phyloP scores from a whole-genome alignment of 129 eudicot species.

The Lactuca sativa region DNA sequence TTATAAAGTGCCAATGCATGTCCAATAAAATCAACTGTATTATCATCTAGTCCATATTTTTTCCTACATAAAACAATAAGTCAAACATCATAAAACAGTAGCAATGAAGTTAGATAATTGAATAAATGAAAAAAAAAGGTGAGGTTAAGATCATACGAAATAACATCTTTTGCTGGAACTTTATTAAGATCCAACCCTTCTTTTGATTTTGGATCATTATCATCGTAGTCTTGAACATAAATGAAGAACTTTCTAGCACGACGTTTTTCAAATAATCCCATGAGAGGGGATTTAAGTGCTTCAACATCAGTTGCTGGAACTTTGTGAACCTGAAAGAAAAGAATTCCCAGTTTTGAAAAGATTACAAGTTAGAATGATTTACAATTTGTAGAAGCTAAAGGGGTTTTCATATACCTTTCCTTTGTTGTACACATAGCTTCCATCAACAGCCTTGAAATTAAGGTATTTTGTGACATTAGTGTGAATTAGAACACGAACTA shows the following conservation, averaged over 20 bases:
- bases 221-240: conserved; percentile 63
- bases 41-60: conserved; percentile 63
- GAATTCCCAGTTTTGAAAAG: neutral
- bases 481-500: conserved; percentile 72
- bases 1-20: conserved; percentile 70
- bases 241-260: conserved; percentile 70
- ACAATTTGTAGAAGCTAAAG: neutral
- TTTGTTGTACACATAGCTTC: conserved; percentile 73
- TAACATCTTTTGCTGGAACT: conserved; percentile 69
- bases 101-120: neutral
- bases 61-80: conserved; percentile 36
- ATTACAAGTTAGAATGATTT: too few species aligned
- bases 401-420: conserved; percentile 43
- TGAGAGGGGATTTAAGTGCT: conserved; percentile 66
- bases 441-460: conserved; percentile 73
- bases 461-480: conserved; percentile 69
- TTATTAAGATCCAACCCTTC: conserved; percentile 62
- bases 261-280: conserved; percentile 69
- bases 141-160: conserved; percentile 47
- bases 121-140: neutral
- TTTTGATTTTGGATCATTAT: conserved; percentile 56
- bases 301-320: conserved; percentile 73
- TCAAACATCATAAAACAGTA: conserved; percentile 2
- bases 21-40: conserved; percentile 71
- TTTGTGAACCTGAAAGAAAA: conserved; percentile 53